Conservation (phyloP, 139 green algal genomes). For the Desmodesmus armatus region DNA sequence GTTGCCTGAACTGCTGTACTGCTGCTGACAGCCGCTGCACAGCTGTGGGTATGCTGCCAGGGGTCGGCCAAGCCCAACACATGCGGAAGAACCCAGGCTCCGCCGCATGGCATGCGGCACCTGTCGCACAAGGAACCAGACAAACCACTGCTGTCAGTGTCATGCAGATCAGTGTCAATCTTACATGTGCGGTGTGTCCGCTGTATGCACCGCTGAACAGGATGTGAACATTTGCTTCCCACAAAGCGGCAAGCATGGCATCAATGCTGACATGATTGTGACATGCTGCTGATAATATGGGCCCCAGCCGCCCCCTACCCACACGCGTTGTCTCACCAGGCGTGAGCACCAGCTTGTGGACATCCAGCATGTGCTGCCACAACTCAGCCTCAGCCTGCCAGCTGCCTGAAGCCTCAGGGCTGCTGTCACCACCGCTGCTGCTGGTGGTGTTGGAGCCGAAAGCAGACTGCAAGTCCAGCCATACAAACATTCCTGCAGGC, state of each 20-base stretch:
- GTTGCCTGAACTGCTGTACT: neutral
- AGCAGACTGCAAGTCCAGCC: constrained; percentile 73
- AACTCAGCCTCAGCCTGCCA: constrained; percentile 76
- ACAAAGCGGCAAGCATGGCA: neutral
- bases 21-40: constrained; percentile 52
- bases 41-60: constrained; percentile 55
- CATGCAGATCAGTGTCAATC: neutral
- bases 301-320: neutral
- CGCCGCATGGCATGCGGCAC: constrained; percentile 69
- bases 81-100: constrained; percentile 83
- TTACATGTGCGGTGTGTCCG: neutral
- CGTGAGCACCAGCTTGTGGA: constrained; percentile 63
- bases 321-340: constrained; percentile 45
- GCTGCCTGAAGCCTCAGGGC: constrained; percentile 67
- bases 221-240: neutral
- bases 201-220: neutral
- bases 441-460: neutral
- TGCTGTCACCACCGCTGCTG: constrained; percentile 1
- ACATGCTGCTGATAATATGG: neutral
- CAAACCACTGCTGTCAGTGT: neutral
- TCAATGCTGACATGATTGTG: neutral
- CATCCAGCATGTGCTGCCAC: constrained; percentile 64
- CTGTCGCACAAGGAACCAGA: constrained; percentile 40
- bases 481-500: constrained; percentile 78
- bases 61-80: constrained; percentile 79